Percentiles rank a stretch among this genome's conserved stretches.
phyloP scores from a whole-genome alignment of 1,284 basidiomycete genomes.

The Heterobasidion parviporum region DNA sequence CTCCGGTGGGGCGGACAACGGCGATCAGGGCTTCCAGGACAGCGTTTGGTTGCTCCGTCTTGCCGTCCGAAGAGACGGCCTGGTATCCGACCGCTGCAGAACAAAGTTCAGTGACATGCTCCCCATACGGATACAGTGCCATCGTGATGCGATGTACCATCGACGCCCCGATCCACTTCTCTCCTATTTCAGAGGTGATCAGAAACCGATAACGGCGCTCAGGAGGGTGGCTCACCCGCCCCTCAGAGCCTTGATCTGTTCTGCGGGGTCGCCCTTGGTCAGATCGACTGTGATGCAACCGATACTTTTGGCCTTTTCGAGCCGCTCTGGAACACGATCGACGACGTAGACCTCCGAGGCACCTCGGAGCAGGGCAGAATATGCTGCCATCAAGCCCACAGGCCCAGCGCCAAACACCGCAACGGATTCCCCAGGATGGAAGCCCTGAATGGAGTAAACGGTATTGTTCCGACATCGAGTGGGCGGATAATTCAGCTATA shows the following conservation, averaged over 20 bases:
- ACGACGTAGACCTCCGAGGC: slow-evolving; percentile 46
- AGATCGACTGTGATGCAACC: slow-evolving; percentile 43
- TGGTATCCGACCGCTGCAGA: slow-evolving; percentile 40
- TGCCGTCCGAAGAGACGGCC: slow-evolving; percentile 39
- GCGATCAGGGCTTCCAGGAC: slow-evolving; percentile 40
- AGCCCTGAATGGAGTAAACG: slow-evolving; percentile 23
- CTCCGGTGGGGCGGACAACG: slow-evolving; percentile 43
- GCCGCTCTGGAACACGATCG: slow-evolving; percentile 41
- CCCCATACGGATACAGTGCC: neutral
- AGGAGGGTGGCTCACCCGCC: slow-evolving; percentile 27
- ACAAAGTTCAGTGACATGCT: neutral
- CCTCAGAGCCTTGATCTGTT: slow-evolving; percentile 32
- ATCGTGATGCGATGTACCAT: slow-evolving; percentile 23
- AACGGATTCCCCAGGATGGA: slow-evolving; percentile 42
- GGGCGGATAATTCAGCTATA: too few species aligned
- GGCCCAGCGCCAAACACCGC: slow-evolving; percentile 46
- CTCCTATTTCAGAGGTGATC: slow-evolving; percentile 15
- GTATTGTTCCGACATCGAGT: neutral
- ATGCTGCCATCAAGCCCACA: slow-evolving; percentile 42
- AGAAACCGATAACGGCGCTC: neutral
- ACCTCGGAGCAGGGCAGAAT: slow-evolving; percentile 41
- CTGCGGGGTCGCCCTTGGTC: slow-evolving; percentile 32
- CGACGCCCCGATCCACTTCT: slow-evolving; percentile 46
- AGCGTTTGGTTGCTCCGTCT: slow-evolving; percentile 43
- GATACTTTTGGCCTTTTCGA: slow-evolving; percentile 41